Conservation (phyloP, 805 yeast genomes). For the Cyberlindnera mycetangii region DNA sequence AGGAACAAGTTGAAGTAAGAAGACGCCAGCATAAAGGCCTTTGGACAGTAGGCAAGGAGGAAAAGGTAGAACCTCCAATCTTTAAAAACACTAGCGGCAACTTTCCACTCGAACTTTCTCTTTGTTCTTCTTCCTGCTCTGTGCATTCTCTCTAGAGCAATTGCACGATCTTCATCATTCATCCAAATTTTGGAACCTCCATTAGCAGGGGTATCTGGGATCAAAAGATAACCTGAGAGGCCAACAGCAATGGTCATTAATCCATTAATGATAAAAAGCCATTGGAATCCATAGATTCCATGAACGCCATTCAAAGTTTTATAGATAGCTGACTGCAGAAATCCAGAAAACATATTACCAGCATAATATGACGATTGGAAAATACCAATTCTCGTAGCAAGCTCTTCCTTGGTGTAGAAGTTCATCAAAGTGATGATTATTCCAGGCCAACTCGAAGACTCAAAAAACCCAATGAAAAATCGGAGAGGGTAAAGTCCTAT, state of each 20-base stretch:
- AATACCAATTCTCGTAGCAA: slow-evolving; percentile 32
- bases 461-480: slow-evolving; percentile 67
- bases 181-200: slow-evolving; percentile 31
- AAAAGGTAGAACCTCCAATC: slow-evolving; percentile 19
- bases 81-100: neutral
- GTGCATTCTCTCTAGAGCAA: slow-evolving; percentile 27
- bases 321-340: slow-evolving; percentile 37
- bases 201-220: slow-evolving; percentile 38
- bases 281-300: slow-evolving; percentile 16
- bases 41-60: slow-evolving; percentile 13
- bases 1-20: slow-evolving; percentile 17
- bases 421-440: slow-evolving; percentile 33
- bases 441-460: slow-evolving; percentile 56
- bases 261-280: slow-evolving; percentile 21
- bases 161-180: slow-evolving; percentile 28
- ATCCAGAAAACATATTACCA: slow-evolving; percentile 31
- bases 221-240: slow-evolving; percentile 31
- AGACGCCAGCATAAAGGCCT: slow-evolving; percentile 9
- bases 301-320: slow-evolving; percentile 10
- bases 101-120: slow-evolving; percentile 9
- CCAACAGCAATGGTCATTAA: slow-evolving; percentile 27
- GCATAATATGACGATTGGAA: slow-evolving; percentile 17
- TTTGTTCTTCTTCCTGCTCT: slow-evolving; percentile 17
- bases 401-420: slow-evolving; percentile 36
- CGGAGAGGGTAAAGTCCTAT: slow-evolving; percentile 50